A percentile compares a stretch with the other conserved stretches of the same genome.
Conservation (phyloP, 2,329 filamentous ascomycete genomes). For the Lachnellula subtilissima region DNA sequence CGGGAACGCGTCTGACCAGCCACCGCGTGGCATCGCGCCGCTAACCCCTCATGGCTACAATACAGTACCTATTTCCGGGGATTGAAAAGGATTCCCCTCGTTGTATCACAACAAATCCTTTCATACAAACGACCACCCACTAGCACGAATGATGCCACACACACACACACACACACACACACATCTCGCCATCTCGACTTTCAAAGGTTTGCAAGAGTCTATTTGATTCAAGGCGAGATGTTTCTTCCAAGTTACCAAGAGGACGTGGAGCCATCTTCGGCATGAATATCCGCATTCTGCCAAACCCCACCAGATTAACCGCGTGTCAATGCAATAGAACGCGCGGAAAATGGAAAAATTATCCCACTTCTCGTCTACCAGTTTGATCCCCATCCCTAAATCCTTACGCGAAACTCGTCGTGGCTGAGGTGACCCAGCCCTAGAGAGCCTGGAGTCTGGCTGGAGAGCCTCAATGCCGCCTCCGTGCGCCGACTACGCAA, state of each 20-base stretch:
- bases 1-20: not conserved
- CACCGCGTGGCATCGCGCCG: not conserved
- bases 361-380: too few relatives aligned
- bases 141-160: too few relatives aligned
- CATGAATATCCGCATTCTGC: not conserved
- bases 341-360: not conserved
- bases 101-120: too few relatives aligned
- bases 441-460: not conserved
- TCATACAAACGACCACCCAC: too few relatives aligned
- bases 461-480: not conserved
- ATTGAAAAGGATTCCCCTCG: too few relatives aligned
- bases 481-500: not conserved
- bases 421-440: not conserved
- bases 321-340: not conserved
- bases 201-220: too few relatives aligned
- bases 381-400: not conserved
- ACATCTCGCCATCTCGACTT: too few relatives aligned
- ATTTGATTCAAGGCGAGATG: not conserved
- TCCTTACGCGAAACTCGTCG: not conserved
- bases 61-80: too few relatives aligned
- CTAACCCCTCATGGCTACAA: not conserved
- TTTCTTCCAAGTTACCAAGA: not conserved
- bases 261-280: not conserved
- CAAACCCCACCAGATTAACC: not conserved
- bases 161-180: too few relatives aligned